Conservation (phyloP, 495 filamentous ascomycete genomes). For the Podospora fimiseda region DNA sequence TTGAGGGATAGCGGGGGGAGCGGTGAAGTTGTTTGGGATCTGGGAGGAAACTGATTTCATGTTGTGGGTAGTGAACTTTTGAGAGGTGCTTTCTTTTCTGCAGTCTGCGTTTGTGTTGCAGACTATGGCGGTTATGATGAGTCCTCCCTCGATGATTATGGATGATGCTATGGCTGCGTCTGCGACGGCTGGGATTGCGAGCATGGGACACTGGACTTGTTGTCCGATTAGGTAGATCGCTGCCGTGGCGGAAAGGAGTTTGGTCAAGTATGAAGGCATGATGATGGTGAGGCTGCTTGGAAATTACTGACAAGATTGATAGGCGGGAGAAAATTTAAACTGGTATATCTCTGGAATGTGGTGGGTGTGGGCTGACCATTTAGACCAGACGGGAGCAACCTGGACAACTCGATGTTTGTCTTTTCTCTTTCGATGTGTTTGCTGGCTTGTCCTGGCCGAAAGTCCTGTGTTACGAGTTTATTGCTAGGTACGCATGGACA, state of each 20-base stretch:
- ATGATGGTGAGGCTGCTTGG: neutral
- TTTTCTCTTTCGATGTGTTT: too few species aligned
- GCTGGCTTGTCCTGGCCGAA: too few species aligned
- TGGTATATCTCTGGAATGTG: neutral
- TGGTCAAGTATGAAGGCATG: neutral
- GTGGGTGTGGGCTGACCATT: too few species aligned
- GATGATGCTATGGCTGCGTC: too few species aligned
- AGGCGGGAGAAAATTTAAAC: neutral
- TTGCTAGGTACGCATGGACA: too few species aligned
- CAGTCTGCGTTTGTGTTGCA: neutral
- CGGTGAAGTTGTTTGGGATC: neutral
- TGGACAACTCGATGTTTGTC: too few species aligned
- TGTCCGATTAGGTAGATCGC: neutral
- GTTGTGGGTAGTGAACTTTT: too few species aligned
- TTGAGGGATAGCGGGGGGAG: neutral
- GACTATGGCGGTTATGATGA: neutral
- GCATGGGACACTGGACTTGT: neutral
- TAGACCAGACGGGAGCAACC: too few species aligned
- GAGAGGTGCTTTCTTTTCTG: neutral
- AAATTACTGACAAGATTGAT: neutral
- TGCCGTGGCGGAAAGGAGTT: neutral
- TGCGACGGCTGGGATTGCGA: neutral
- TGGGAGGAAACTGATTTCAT: too few species aligned
- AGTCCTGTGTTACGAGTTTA: too few species aligned
- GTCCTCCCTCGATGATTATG: too few species aligned